Base-by-base conservation (phyloP, 2,329 filamentous ascomycete species). In the Phyllosticta paracitricarpa region DNA sequence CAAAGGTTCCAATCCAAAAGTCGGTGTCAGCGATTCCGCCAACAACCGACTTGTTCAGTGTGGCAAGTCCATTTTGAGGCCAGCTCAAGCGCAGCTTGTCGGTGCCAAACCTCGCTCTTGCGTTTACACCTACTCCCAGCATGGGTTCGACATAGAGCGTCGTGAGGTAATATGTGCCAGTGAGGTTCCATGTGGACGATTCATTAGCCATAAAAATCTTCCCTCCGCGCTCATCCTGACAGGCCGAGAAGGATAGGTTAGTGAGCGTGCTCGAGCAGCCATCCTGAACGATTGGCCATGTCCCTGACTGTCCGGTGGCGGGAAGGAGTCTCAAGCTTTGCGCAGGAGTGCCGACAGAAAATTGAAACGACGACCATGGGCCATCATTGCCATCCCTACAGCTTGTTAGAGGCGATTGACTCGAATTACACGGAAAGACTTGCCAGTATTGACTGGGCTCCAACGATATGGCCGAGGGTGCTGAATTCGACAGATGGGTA, bases 1-100 rank as follows among this genome's bases (percentile, higher is more conserved):
- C 73, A 4, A 79, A 66, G 6, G 63, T 62, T 5, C 77, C 76
- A 2, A 77, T 61, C 60, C 69, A 76, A 64, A 74, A 76, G 58
- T 70, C 65, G 35, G 69, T 66, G 2, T 69, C 68, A 1, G 67
- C 67, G 24, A 76, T 71, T 2, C 70, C 70, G 17, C 71, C 75
- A 2, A 78, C 66, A 28, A 75, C 67, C 63, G 75, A 71, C 58
- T 71, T 66, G 8, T 69, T 62, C 33, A 75, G 54, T 12, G 65
- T 65, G 8, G 69, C 66, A 26, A 67, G 8, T 6, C 64, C 66
- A 35, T 66, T 65, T 3, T 65, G 67, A 4, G 60, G 59, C 67
- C 70, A 71, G 17, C 70, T 68, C 30, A 75, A 63, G 4, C 64
- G 64, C 30, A 76, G 61, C 10, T 66, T 71, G 54, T 76, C 74